Conservation (phyloP, 768 basidiomycete species). For the Kwoniella europaea region DNA sequence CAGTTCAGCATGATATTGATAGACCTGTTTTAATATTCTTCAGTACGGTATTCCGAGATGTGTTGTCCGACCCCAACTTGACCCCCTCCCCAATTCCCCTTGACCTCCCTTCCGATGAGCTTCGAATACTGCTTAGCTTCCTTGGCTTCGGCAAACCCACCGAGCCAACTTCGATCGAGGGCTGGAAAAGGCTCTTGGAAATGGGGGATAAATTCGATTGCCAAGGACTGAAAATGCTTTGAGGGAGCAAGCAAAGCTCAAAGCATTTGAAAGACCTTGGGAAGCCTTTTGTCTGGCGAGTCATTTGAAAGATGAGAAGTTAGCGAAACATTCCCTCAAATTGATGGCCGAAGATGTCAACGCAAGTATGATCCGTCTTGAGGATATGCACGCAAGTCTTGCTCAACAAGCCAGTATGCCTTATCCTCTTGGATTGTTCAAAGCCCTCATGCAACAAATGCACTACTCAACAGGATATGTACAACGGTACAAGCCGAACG, state of each 20-base stretch:
- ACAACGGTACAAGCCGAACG: neutral
- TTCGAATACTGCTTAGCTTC: neutral
- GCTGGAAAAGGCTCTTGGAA: neutral
- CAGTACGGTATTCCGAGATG: neutral
- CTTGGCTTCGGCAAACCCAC: neutral
- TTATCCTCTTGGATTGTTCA: neutral
- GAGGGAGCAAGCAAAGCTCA: too few species aligned
- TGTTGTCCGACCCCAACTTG: neutral
- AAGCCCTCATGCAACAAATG: neutral
- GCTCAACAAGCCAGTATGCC: conserved; percentile 1
- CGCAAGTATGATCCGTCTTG: neutral
- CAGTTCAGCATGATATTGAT: neutral
- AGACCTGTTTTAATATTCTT: neutral
- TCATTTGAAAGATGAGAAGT: neutral
- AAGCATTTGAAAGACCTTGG: neutral
- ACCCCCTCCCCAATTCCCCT: neutral
- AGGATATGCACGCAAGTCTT: neutral
- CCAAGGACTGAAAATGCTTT: neutral
- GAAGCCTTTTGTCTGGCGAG: conserved; percentile 6
- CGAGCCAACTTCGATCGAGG: neutral
- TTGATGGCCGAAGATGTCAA: neutral
- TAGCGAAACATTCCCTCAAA: neutral
- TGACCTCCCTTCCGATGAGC: neutral
- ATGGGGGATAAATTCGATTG: neutral
- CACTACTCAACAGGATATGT: neutral